These are phyloP conservation scores for Draba incana DNA, from an alignment of 345 rosid genomes.

Conservation along the genomic window DNA sequence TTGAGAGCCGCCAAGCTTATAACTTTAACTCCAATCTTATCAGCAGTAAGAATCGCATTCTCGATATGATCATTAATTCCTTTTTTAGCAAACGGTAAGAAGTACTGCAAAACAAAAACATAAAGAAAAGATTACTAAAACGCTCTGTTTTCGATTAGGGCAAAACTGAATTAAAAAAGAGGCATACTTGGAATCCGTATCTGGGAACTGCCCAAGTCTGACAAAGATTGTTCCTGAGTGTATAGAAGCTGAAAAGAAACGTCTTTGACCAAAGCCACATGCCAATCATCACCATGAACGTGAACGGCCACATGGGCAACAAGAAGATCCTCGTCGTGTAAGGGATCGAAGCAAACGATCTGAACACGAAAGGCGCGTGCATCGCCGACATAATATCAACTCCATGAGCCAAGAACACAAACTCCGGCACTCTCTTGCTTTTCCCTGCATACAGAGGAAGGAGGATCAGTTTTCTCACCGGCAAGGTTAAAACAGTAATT, in stretches of 20 bases:
- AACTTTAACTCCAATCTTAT: constrained; percentile 83
- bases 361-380: constrained; percentile 68
- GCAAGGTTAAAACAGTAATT: not conserved
- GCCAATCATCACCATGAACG: constrained; percentile 50
- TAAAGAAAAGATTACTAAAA: not conserved
- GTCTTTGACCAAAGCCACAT: constrained; percentile 86
- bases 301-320: constrained; percentile 53
- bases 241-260: constrained; percentile 61
- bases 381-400: constrained; percentile 68
- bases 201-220: constrained; percentile 91
- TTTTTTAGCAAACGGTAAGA: constrained; percentile 85
- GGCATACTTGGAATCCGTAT: constrained; percentile 77
- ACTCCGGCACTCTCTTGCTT: constrained; percentile 64
- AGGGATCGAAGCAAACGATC: constrained; percentile 66
- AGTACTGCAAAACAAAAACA: constrained; percentile 61
- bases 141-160: constrained; percentile 5
- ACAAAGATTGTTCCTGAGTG: constrained; percentile 64
- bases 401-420: constrained; percentile 92
- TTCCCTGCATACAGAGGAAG: constrained; percentile 45
- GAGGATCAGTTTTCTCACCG: not conserved
- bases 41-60: constrained; percentile 77
- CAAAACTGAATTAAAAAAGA: constrained; percentile 1
- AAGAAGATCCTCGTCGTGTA: constrained; percentile 49
- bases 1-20: constrained; percentile 90
- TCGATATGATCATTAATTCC: constrained; percentile 89